Conservation (phyloP, 106 monocot species). For the Dactylorhiza incarnata region DNA sequence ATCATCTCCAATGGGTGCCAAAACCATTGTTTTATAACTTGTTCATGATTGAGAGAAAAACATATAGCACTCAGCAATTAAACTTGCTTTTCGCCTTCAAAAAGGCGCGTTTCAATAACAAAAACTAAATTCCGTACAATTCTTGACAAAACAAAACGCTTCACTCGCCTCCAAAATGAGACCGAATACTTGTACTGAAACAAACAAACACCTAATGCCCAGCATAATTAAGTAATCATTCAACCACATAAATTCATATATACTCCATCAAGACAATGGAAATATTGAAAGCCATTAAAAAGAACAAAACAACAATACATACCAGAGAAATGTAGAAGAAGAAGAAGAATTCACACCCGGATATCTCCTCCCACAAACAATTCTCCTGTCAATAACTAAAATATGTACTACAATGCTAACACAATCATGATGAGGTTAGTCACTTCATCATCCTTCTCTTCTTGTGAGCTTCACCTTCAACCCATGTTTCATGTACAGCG, state of each 20-base stretch:
- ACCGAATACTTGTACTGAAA: no score
- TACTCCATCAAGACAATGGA: neutral
- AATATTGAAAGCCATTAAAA: neutral
- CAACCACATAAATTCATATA: neutral
- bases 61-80: neutral
- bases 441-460: constrained; percentile 18
- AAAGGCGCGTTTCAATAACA: no score
- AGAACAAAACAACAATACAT: neutral
- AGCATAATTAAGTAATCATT: neutral
- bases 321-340: neutral
- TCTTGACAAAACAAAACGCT: no score
- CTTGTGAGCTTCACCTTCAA: constrained; percentile 58
- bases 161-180: no score
- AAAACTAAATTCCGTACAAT: no score
- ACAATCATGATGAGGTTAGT: neutral
- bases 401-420: neutral
- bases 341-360: neutral
- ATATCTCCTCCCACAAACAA: neutral
- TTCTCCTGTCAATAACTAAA: neutral
- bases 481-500: constrained; percentile 93
- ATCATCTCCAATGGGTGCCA: neutral
- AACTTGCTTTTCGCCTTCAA: neutral
- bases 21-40: neutral
- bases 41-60: neutral
- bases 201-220: neutral